Conservation (phyloP, 257 asterid species). For the Phtheirospermum japonicum region DNA sequence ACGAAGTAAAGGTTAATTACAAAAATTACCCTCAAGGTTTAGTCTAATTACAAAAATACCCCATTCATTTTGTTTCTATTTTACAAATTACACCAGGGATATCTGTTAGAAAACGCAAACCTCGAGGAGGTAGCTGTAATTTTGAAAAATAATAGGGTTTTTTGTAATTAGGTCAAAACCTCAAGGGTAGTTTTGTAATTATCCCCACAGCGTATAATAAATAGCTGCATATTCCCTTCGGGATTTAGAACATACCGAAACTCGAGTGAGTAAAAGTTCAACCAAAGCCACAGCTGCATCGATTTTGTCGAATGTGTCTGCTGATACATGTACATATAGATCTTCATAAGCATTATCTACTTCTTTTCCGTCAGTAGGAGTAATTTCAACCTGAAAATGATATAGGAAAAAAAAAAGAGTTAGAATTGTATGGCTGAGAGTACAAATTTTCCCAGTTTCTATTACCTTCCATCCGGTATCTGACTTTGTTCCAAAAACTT, state of each 20-base stretch:
- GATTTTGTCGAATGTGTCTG: conserved; percentile 81
- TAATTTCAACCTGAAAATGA: conserved; percentile 60
- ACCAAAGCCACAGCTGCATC: conserved; percentile 89
- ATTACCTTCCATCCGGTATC: conserved; percentile 69
- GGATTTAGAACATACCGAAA: conserved; percentile 57
- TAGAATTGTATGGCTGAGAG: conserved; percentile 3
- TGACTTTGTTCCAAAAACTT: conserved; percentile 66
- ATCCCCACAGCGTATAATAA: not conserved
- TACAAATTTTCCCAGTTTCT: conserved; percentile 14
- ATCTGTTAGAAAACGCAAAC: not conserved
- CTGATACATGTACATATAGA: conserved; percentile 70
- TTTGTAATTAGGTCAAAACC: not conserved
- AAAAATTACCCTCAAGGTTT: not conserved
- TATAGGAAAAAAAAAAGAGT: conserved; percentile 6
- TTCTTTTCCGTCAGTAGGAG: conserved; percentile 51
- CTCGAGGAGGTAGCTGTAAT: no score
- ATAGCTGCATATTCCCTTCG: no score
- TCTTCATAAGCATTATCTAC: conserved; percentile 47
- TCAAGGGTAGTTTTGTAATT: not conserved
- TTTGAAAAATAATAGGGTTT: not conserved
- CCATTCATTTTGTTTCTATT: not conserved
- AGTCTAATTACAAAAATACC: not conserved
- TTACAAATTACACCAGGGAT: not conserved
- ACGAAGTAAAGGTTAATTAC: conserved; percentile 1
- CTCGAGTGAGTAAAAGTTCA: conserved; percentile 73